Evolutionary conservation across 225 moss, liverwort and hornwort genomes (phyloP), one percentile per base, ranked within the genome.

Genomic region (Ulota crispa): DNA sequence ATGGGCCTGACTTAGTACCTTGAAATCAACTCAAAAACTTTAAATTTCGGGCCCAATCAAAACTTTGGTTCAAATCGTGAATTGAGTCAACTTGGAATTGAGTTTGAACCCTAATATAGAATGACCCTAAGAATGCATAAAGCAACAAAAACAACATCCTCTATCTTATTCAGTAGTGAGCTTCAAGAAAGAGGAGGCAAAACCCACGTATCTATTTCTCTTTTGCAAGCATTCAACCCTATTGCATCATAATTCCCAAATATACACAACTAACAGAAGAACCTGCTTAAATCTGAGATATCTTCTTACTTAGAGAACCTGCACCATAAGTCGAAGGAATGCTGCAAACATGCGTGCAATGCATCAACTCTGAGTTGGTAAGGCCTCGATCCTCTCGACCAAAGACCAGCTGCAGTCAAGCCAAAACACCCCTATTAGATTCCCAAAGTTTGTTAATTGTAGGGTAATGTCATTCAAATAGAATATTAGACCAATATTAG

Each of bases 381-480:
- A 91, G 89, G 23, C 89, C 91, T 53, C 87, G 85, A 77, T 91
- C 91, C 65, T 91, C 89, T 76, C 89, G 83, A 65, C 89, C 91
- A 80, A 91, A 91, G 20, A 91, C 83, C 70, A 91, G 74, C 87
- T 91, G 87, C 62, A 77, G 50, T 45, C 52, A 28, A 70, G 37
- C 34, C 24, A 84, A 23, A 50, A 50, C 18, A 50, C 9, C 15
- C 64, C n/a, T 47, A 2, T 24, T 43, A 18, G 20, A 14, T 43
- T 75, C 43, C 30, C 56, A 56, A 56, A 56, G 30, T 30, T 21
- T 62, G 14, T 21, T 30, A 39, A 62, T 75, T 21, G 21, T 43
- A 43, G 30, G 21, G 12, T 75, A 14, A 43, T 30, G 8, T 45
- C 60, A 26, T 42, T 42, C 13, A 2, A 62, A 62, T 14, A 45